Base-by-base conservation (phyloP, 2,329 filamentous ascomycete genomes). In the Apiospora malaysiana region DNA sequence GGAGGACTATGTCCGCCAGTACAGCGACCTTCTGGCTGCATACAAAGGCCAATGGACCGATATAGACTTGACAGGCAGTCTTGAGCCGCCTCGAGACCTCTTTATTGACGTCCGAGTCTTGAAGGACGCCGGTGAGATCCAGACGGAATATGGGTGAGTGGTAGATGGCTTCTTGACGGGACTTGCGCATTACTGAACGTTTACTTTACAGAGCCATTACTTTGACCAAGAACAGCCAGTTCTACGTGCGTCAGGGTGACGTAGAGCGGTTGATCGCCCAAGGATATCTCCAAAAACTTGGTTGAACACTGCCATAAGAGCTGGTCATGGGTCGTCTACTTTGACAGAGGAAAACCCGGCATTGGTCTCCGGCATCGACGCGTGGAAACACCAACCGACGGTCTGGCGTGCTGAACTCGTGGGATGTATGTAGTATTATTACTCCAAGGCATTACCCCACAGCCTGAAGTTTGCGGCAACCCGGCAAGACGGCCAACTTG, bases 1-100 rank as follows among this genome's bases (percentile, higher is more conserved):
- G 81, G 95, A 98, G 81, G 96, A 98, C 77, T 99, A 98, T 78
- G 93, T 97, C 71, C 88, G 95, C 72, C 92, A 95, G 78, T 99
- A 98, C 79, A 92, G 92, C 74, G 95, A 99, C 78, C 85, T 99
- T 75, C 84, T 99, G 70, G 94, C 95, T n/a, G 94, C 94, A 1
- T 98, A 97, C 82, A 99, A 99, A 81, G 96, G 96, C 0, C 94
- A 97, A 78, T 99, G 95, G 95, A 98, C 95, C 25, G 96, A 99
- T 80, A 93, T 99, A 75, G 96, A 99, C 82, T 85, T 99, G 70
- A 98, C 96, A 2, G 96, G 96, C 43, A 96, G 93, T 78, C 85
- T 99, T 79, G 94, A 97, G 79, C 96, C 96, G 32, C 96, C 96
- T n/a, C 90, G 90, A 76, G 96, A 99, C 82, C 84, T 99, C 69